phyloP scores from a whole-genome alignment of 208 protist genomes.

The Trypanosoma congolense region DNA sequence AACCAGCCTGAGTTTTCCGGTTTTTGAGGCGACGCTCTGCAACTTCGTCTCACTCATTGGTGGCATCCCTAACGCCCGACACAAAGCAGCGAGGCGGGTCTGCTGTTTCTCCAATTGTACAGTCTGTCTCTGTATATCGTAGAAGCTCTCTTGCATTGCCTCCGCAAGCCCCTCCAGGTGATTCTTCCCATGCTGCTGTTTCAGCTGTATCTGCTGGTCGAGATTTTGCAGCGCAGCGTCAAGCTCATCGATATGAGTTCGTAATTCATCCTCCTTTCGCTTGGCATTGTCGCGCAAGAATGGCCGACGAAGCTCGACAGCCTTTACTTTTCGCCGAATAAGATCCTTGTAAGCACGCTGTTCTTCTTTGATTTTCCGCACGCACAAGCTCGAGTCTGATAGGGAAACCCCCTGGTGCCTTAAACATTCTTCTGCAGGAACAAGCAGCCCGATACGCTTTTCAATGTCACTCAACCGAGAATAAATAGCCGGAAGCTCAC shows the following conservation, averaged over 20 bases:
- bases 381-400: slow-evolving; percentile 91
- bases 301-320: slow-evolving; percentile 70
- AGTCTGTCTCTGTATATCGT: slow-evolving; percentile 67
- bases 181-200: slow-evolving; percentile 5
- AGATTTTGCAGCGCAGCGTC: slow-evolving; percentile 41
- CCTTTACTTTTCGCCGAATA: slow-evolving; percentile 87
- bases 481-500: slow-evolving; percentile 72
- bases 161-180: slow-evolving; percentile 32
- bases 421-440: slow-evolving; percentile 83
- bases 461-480: slow-evolving; percentile 58
- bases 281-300: slow-evolving; percentile 61
- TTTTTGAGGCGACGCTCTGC: slow-evolving; percentile 70
- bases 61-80: slow-evolving; percentile 65
- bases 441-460: slow-evolving; percentile 50
- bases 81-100: slow-evolving; percentile 73
- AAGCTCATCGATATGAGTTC: slow-evolving; percentile 46
- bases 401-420: slow-evolving; percentile 86
- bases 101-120: slow-evolving; percentile 49
- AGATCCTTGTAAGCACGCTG: slow-evolving; percentile 91
- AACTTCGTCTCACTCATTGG: slow-evolving; percentile 48
- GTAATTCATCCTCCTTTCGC: slow-evolving; percentile 47
- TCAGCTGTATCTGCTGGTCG: slow-evolving; percentile 17
- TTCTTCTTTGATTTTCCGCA: slow-evolving; percentile 87
- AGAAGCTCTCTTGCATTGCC: slow-evolving; percentile 57
- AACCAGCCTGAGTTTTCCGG: slow-evolving; percentile 86